phyloP scores from a whole-genome alignment of 257 asterid species.

The Oldenlandia corymbosa region DNA sequence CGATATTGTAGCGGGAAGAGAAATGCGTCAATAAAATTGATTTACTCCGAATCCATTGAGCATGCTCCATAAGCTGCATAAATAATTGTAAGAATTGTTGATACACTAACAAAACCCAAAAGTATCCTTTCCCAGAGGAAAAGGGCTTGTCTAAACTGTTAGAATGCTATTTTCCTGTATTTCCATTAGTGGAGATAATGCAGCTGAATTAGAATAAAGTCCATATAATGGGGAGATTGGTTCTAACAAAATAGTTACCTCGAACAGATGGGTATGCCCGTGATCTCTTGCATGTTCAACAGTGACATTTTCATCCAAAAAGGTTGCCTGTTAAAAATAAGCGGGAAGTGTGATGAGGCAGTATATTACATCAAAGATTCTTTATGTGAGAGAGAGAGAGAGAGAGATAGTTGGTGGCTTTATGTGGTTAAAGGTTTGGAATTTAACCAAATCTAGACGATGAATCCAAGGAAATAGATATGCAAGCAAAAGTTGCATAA shows the following conservation, averaged over 20 bases:
- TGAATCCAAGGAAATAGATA: not conserved
- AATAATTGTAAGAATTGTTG: constrained; percentile 1
- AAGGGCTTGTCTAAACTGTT: not conserved
- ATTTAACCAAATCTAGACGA: not conserved
- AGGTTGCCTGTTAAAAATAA: constrained; percentile 71
- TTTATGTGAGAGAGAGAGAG: not conserved
- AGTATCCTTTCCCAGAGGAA: constrained; percentile 2
- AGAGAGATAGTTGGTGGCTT: not conserved
- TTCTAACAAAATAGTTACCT: constrained; percentile 40
- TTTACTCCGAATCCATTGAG: constrained; percentile 79
- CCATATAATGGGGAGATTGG: not conserved
- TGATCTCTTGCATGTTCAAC: constrained; percentile 82
- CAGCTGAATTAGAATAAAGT: not conserved
- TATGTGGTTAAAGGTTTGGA: not conserved
- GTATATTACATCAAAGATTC: not conserved
- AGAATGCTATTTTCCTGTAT: not conserved
- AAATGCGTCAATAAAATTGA: constrained; percentile 79
- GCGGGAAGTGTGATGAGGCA: not conserved
- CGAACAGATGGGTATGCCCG: constrained; percentile 86
- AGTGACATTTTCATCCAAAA: constrained; percentile 70
- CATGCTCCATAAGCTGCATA: constrained; percentile 78
- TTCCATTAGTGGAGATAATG: not conserved
- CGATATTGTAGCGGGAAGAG: constrained; percentile 79
- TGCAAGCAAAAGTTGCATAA: not conserved
- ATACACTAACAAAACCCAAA: not conserved